Percentiles rank a stretch among this genome's conserved stretches.
phyloP scores from a whole-genome alignment of 1,139 yeast species.

The Yamadazyma triangularis region DNA sequence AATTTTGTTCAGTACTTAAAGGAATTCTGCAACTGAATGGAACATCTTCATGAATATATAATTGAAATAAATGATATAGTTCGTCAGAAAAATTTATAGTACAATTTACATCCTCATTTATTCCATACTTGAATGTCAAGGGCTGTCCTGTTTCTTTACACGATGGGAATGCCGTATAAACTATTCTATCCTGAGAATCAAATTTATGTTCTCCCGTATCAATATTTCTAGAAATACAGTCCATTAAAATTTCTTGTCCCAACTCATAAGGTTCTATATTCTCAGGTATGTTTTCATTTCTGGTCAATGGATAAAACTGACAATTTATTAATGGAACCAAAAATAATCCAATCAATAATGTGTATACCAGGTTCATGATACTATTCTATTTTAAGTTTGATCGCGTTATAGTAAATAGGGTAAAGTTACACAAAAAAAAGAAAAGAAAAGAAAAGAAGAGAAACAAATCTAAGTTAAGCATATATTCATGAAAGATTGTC shows the following conservation, averaged over 20 bases:
- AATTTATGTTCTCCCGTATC: slow-evolving; percentile 75
- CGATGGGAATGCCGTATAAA: slow-evolving; percentile 54
- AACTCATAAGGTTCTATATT: slow-evolving; percentile 30
- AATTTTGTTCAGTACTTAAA: slow-evolving; percentile 37
- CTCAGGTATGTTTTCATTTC: slow-evolving; percentile 29
- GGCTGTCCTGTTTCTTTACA: slow-evolving; percentile 67
- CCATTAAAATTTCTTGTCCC: slow-evolving; percentile 48
- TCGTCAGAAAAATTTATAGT: slow-evolving; percentile 65
- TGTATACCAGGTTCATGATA: slow-evolving; percentile 2
- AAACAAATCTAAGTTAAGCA: no score
- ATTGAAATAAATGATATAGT: slow-evolving; percentile 65
- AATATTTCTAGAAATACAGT: slow-evolving; percentile 64
- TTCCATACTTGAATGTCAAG: slow-evolving; percentile 48
- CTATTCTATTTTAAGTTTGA: no score
- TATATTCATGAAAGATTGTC: no score
- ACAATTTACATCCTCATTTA: slow-evolving; percentile 53
- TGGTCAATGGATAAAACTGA: slow-evolving; percentile 15
- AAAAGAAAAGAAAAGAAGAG: no score
- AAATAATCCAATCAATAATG: no score
- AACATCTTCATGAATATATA: slow-evolving; percentile 71
- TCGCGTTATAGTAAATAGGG: no score
- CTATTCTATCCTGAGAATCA: slow-evolving; percentile 53
- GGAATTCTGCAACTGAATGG: slow-evolving; percentile 72
- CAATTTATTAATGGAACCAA: slow-evolving; percentile 6
- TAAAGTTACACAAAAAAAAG: no score